Conservation (phyloP, 2,329 filamentous ascomycete species). For the Magnaporthiopsis incrustans region DNA sequence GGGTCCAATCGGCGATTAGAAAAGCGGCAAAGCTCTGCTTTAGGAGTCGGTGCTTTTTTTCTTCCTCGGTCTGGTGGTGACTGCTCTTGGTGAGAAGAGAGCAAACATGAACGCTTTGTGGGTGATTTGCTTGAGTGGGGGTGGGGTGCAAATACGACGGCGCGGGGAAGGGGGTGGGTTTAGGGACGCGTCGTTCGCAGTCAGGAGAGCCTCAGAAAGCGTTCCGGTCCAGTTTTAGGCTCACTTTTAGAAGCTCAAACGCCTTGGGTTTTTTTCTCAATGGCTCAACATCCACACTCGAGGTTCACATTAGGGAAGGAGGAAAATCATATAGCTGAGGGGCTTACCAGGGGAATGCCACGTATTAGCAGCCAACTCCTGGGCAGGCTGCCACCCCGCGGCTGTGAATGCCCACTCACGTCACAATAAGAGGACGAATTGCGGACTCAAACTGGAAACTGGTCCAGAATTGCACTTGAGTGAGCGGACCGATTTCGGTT, state of each 20-base stretch:
- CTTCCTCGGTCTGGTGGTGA: background rate
- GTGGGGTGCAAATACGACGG: conserved; percentile 5
- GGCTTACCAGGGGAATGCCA: background rate
- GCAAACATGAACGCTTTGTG: background rate
- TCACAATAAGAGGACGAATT: background rate
- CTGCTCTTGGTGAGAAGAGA: background rate
- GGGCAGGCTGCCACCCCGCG: background rate
- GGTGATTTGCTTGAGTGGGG: background rate
- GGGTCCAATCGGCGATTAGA: background rate
- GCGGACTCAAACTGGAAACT: background rate
- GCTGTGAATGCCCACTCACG: background rate
- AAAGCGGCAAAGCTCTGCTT: background rate
- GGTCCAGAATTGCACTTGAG: background rate
- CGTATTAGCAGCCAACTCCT: background rate
- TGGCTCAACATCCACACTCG: no score
- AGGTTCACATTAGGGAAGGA: no score
- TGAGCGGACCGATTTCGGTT: background rate
- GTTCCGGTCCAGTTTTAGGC: background rate
- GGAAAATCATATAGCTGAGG: background rate
- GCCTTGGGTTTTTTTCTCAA: no score
- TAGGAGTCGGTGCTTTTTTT: background rate
- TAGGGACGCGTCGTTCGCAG: background rate
- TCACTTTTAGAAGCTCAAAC: background rate
- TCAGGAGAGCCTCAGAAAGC: background rate
- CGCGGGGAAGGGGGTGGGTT: conserved; percentile 8